Evolutionary conservation across 306 rosid genomes (phyloP).

Genomic region (Aeschynomene evenia): DNA sequence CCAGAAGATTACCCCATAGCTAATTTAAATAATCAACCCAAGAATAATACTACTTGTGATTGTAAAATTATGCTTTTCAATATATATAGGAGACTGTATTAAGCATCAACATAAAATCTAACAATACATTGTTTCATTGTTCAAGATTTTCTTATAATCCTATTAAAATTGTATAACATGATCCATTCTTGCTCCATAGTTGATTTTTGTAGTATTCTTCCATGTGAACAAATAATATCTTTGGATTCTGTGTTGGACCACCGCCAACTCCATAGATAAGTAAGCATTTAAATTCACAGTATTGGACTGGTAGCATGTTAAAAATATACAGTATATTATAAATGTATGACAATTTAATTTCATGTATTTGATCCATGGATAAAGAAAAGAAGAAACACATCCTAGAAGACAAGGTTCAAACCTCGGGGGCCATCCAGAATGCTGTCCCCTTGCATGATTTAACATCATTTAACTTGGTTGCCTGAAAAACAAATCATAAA

Average conservation of each 20-base stretch:
- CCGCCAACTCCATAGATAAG: background rate
- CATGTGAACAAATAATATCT: background rate
- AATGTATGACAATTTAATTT: conserved; percentile 9
- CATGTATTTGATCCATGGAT: background rate
- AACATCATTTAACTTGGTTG: conserved; percentile 74
- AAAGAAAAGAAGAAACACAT: conserved; percentile 21
- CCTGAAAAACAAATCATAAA: conserved; percentile 49
- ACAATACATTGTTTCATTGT: background rate
- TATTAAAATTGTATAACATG: background rate
- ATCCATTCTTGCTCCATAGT: background rate
- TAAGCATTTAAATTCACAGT: background rate
- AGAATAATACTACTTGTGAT: background rate
- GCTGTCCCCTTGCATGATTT: conserved; percentile 84
- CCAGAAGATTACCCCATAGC: background rate
- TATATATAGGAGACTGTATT: background rate
- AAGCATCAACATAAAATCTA: background rate
- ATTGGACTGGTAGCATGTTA: conserved; percentile 1
- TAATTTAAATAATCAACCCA: background rate
- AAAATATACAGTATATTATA: background rate
- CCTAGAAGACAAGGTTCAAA: conserved; percentile 47
- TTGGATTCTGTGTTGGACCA: conserved; percentile 4
- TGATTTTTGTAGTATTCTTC: background rate
- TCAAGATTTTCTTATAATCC: conserved; percentile 11
- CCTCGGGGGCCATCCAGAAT: conserved; percentile 99
- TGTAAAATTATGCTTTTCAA: background rate